A percentile compares a stretch with the other conserved stretches of the same genome.
Evolutionary conservation across 257 asterid species (phyloP).

Genomic region (Capsicum pubescens): DNA sequence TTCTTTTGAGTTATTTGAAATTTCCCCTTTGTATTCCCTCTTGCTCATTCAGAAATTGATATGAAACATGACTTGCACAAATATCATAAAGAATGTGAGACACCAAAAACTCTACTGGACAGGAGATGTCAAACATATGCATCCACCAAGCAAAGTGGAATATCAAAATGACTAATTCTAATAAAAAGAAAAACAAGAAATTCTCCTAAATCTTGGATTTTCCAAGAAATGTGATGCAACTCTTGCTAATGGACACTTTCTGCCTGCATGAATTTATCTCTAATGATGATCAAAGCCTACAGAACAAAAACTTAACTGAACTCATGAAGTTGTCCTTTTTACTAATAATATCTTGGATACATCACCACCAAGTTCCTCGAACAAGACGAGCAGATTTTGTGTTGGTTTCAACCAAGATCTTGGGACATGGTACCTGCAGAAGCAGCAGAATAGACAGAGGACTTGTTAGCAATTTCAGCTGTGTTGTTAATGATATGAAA

Average conservation of each 20-base stretch:
- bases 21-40: neutral
- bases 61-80: neutral
- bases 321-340: constrained; percentile 40
- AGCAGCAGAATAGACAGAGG: neutral
- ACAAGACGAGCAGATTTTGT: constrained; percentile 55
- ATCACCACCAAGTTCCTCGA: constrained; percentile 74
- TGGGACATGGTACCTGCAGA: constrained; percentile 78
- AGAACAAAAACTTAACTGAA: neutral
- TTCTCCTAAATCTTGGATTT: constrained; percentile 20
- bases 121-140: constrained; percentile 6
- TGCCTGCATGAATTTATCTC: neutral
- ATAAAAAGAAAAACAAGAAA: neutral
- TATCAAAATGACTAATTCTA: neutral
- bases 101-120: neutral
- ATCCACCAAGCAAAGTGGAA: neutral
- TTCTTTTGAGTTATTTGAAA: no score
- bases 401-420: constrained; percentile 73
- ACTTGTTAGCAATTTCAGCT: neutral
- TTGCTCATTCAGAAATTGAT: constrained; percentile 1
- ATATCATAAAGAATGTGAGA: constrained; percentile 22
- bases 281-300: neutral
- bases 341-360: constrained; percentile 53
- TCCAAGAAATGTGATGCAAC: constrained; percentile 5
- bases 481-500: no score
- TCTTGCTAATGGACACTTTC: neutral